phyloP scores from a whole-genome alignment of 805 yeast species.

The Teunomyces gatunensis region DNA sequence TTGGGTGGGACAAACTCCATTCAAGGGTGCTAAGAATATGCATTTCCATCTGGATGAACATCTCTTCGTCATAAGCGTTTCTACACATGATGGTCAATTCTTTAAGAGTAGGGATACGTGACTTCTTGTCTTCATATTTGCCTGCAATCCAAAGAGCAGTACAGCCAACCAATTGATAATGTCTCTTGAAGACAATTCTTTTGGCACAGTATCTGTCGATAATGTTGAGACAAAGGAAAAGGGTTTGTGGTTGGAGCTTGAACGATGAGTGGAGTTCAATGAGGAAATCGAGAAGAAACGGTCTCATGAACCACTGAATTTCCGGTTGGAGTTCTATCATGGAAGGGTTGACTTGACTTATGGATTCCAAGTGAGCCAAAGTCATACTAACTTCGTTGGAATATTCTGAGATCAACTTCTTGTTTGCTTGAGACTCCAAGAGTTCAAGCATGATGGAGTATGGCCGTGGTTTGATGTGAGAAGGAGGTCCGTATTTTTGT shows the following conservation, averaged over 20 bases:
- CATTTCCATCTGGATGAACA: constrained; percentile 48
- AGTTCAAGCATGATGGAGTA: constrained; percentile 46
- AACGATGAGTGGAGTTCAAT: constrained; percentile 44
- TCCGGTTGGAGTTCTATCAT: constrained; percentile 50
- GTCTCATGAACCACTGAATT: constrained; percentile 50
- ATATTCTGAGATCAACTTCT: constrained; percentile 43
- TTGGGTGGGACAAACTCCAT: constrained; percentile 46
- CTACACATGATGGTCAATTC: constrained; percentile 57
- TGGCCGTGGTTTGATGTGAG: constrained; percentile 26
- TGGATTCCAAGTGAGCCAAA: constrained; percentile 39
- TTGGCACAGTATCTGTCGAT: constrained; percentile 47
- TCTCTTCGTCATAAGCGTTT: constrained; percentile 54
- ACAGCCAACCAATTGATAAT: constrained; percentile 47
- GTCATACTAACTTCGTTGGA: constrained; percentile 35
- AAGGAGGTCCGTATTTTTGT: constrained; percentile 26
- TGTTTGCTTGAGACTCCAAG: constrained; percentile 46
- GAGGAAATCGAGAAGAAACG: constrained; percentile 41
- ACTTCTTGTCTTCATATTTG: constrained; percentile 58
- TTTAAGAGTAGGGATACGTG: constrained; percentile 53
- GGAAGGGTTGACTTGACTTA: constrained; percentile 44
- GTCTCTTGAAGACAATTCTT: constrained; percentile 46
- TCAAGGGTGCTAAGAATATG: constrained; percentile 42
- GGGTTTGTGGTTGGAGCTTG: constrained; percentile 41
- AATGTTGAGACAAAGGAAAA: constrained; percentile 42
- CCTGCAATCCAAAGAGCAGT: constrained; percentile 49